phyloP scores from a whole-genome alignment of 441 rosid genomes.

The Omphalea diandra region DNA sequence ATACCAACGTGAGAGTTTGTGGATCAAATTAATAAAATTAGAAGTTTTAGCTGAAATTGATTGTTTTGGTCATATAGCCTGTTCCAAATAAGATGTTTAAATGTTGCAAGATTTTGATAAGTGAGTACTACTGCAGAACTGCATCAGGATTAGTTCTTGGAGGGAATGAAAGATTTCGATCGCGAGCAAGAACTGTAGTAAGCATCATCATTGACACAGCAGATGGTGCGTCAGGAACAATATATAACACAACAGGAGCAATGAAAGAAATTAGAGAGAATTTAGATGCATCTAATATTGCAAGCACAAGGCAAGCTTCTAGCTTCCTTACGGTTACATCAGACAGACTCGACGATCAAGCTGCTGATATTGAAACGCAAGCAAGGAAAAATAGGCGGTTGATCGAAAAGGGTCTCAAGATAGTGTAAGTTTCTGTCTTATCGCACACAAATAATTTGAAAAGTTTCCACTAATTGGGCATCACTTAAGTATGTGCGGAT shows the following conservation, averaged over 20 bases:
- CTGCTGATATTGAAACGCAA: conserved; percentile 40
- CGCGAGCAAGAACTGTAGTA: conserved; percentile 44
- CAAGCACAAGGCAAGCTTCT: conserved; percentile 18
- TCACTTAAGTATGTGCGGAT: not conserved
- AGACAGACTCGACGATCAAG: conserved; percentile 40
- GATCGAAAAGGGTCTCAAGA: conserved; percentile 51
- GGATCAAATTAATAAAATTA: no score
- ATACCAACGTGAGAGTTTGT: no score
- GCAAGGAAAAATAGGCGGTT: conserved; percentile 52
- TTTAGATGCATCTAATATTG: conserved; percentile 33
- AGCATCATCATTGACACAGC: conserved; percentile 58
- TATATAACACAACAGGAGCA: conserved; percentile 59
- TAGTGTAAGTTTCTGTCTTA: conserved; percentile 36
- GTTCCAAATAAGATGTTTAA: no score
- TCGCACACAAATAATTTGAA: not conserved
- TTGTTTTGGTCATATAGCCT: no score
- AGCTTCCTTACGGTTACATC: conserved; percentile 50
- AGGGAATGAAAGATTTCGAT: conserved; percentile 52
- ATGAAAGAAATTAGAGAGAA: conserved; percentile 47
- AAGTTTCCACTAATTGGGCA: not conserved
- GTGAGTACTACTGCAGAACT: conserved; percentile 33
- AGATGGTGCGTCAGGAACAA: conserved; percentile 48
- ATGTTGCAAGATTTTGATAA: not conserved
- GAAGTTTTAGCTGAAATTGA: no score
- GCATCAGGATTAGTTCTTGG: conserved; percentile 63